Evolutionary conservation across 2,329 filamentous ascomycete genomes (phyloP), one percentile per base, ranked within the genome.

Genomic region (Xylaria polymorpha): DNA sequence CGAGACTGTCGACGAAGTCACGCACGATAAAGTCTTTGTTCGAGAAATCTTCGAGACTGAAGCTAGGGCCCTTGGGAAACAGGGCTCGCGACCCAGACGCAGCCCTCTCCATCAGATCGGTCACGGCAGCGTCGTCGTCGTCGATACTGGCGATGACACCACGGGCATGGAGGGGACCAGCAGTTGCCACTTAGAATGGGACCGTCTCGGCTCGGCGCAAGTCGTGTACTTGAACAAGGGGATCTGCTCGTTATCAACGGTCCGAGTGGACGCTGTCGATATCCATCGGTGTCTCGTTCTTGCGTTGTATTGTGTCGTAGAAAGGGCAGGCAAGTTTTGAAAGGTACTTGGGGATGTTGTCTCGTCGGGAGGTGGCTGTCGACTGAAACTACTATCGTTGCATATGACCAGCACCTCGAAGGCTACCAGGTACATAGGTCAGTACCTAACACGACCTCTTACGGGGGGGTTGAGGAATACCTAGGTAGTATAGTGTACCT

Each of bases 21-120:
- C 97, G 94, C 73, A 98, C 95, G 72, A 98, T 98, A 78, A 98
- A 99, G 82, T 98, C 96, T 76, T 92, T 92, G 79, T 86, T 92
- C 66, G 93, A 93, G 81, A 94, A 94, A 82, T 94, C 94, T 53
- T 97, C 93, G 70, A 98, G 86, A 10, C 90, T 93, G 83, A 98
- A 98, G 80, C 87, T 91, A 69, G 93, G 93, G 46, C 91, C 92
- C 80, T 89, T 90, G 66, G 92, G 91, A 79, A 93, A 95, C 78
- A 94, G 86, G 73, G 90, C 86, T 82, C 90, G 87, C 74, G 88
- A 86, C 69, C 85, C 85, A 70, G 82, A 82, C 67, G 78, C 79
- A 68, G 75, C 75, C 74, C 81, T 80, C 78, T 84, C 82, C 81
- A 83, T 83, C 62, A 56, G 64, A 39, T 76, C 72, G 73, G 65